Percentiles rank a stretch among this genome's conserved stretches.
Evolutionary conservation across 2,329 filamentous ascomycete species (phyloP).

Genomic region (Cytospora piceae): DNA sequence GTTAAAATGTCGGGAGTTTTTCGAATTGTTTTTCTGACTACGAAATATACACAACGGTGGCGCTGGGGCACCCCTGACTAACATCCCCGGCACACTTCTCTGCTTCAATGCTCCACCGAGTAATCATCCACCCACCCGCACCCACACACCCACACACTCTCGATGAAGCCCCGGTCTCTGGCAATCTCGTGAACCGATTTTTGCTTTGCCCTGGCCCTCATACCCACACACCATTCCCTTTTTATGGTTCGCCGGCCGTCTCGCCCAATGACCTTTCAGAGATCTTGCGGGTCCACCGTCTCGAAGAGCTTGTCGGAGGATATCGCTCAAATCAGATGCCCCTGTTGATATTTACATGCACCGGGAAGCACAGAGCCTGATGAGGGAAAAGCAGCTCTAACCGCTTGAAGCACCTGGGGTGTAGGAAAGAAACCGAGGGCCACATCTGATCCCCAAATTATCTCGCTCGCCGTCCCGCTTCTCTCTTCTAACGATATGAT

Average conservation of each 20-base stretch:
- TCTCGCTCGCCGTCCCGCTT: slow-evolving; percentile 3
- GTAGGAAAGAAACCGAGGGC: slow-evolving; percentile 11
- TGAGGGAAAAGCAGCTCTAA: slow-evolving; percentile 22
- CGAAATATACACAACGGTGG: slow-evolving; percentile 12
- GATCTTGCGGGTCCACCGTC: slow-evolving; percentile 47
- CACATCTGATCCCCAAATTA: slow-evolving; percentile 12
- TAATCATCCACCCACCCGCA: slow-evolving; percentile 25
- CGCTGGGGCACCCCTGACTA: slow-evolving; percentile 25
- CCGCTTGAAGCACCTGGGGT: slow-evolving; percentile 8
- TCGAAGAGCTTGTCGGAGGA: slow-evolving; percentile 48
- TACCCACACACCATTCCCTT: slow-evolving; percentile 46
- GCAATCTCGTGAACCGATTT: slow-evolving; percentile 54
- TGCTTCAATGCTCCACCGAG: slow-evolving; percentile 23
- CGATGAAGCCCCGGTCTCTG: slow-evolving; percentile 40
- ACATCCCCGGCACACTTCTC: slow-evolving; percentile 21
- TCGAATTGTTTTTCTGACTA: slow-evolving; percentile 22
- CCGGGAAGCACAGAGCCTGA: slow-evolving; percentile 31
- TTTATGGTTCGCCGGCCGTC: slow-evolving; percentile 43
- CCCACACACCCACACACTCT: slow-evolving; percentile 14
- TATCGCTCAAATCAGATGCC: slow-evolving; percentile 48
- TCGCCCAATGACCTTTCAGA: slow-evolving; percentile 53
- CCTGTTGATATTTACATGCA: slow-evolving; percentile 44
- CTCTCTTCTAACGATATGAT: neutral
- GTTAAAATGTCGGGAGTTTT: slow-evolving; percentile 17
- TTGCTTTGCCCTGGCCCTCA: slow-evolving; percentile 38